A percentile compares a stretch with the other conserved stretches of the same genome.
Evolutionary conservation across 1,139 yeast genomes (phyloP).

Genomic region (Pichia sp.): DNA sequence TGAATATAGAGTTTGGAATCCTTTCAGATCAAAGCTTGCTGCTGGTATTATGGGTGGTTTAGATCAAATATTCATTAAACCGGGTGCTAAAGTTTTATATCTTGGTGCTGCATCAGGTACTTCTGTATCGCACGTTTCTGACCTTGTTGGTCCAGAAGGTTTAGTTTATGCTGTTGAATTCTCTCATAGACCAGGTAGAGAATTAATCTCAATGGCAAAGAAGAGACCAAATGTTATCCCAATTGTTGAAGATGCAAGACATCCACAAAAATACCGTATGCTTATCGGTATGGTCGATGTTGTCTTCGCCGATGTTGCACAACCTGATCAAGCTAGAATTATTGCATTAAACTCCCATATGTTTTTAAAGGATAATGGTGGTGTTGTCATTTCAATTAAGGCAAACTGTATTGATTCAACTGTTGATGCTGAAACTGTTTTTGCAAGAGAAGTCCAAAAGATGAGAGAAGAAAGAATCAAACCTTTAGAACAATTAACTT

Average conservation of each 20-base stretch:
- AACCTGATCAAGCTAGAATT: conserved; percentile 99
- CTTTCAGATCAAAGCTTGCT: conserved; percentile 98
- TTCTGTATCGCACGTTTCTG: conserved; percentile 96
- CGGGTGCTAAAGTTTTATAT: conserved; percentile 95
- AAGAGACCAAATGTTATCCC: conserved; percentile 99
- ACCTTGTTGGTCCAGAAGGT: conserved; percentile 98
- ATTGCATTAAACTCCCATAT: conserved; percentile 96
- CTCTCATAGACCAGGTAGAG: conserved; percentile 99
- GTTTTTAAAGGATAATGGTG: conserved; percentile 97
- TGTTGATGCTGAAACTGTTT: conserved; percentile 97
- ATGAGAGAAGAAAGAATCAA: conserved; percentile 97
- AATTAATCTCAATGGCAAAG: conserved; percentile 98
- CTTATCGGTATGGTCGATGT: conserved; percentile 97
- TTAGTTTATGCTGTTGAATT: conserved; percentile 97
- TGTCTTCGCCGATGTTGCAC: conserved; percentile 99
- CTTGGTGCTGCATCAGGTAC: conserved; percentile 99
- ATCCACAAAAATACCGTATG: conserved; percentile 99
- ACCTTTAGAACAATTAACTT: conserved; percentile 96
- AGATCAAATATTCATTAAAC: conserved; percentile 94
- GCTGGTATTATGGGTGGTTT: conserved; percentile 99
- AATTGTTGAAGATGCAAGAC: conserved; percentile 99
- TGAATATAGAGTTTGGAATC: conserved; percentile 99
- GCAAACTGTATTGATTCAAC: conserved; percentile 99
- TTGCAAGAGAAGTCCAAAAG: conserved; percentile 98
- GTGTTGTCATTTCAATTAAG: conserved; percentile 95